A percentile compares a stretch with the other conserved stretches of the same genome.
Conservation (phyloP, 768 basidiomycete genomes). For the Dentipellis sp. region DNA sequence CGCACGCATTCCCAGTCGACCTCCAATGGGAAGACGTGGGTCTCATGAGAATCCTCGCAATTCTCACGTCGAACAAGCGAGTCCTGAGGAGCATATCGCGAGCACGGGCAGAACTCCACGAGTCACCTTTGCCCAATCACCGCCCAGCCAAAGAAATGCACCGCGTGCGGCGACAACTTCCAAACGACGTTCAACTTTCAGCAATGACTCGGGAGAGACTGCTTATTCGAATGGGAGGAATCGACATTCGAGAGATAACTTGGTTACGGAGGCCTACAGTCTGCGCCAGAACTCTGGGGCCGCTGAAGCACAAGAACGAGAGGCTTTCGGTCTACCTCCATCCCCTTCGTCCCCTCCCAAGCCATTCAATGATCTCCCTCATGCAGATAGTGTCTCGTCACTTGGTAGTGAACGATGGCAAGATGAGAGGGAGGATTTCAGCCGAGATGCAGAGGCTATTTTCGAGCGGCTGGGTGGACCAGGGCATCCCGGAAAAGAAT, state of each 20-base stretch:
- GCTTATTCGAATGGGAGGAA: background rate
- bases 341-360: constrained; percentile 17
- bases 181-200: too few species aligned
- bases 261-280: background rate
- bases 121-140: background rate
- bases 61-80: too few species aligned
- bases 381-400: constrained; percentile 6
- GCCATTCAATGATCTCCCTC: constrained; percentile 5
- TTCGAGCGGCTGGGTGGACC: constrained; percentile 7
- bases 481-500: background rate
- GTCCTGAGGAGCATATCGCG: too few species aligned
- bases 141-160: background rate
- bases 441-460: constrained; percentile 7
- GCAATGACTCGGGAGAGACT: background rate
- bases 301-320: constrained; percentile 15
- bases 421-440: constrained; percentile 4
- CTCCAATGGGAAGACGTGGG: too few species aligned
- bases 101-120: background rate
- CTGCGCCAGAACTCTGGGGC: background rate
- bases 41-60: too few species aligned
- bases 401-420: constrained; percentile 13
- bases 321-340: constrained; percentile 20
- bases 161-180: background rate
- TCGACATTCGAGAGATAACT: background rate
- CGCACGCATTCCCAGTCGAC: too few species aligned